Conservation (phyloP, 2,329 filamentous ascomycete genomes). For the Davidsoniella virescens region DNA sequence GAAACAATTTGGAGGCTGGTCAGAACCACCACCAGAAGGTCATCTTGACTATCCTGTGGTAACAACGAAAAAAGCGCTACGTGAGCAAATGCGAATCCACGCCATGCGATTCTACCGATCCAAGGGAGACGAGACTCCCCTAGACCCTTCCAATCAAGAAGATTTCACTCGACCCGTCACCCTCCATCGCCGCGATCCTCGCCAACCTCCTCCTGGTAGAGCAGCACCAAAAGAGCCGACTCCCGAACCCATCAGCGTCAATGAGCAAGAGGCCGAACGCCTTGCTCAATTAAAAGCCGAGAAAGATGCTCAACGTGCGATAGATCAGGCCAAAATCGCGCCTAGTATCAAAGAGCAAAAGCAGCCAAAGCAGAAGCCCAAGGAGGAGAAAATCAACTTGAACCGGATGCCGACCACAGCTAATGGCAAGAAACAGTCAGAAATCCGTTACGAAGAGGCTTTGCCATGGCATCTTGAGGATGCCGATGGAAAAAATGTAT, state of each 20-base stretch:
- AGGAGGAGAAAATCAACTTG: slow-evolving; percentile 74
- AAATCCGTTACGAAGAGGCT: slow-evolving; percentile 81
- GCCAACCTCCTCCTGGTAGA: slow-evolving; percentile 47
- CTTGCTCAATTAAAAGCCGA: slow-evolving; percentile 59
- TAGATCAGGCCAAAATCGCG: slow-evolving; percentile 84
- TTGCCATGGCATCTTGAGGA: slow-evolving; percentile 95
- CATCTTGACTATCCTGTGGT: slow-evolving; percentile 52
- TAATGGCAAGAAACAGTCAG: slow-evolving; percentile 58
- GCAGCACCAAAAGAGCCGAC: slow-evolving; percentile 38
- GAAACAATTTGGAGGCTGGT: slow-evolving; percentile 40
- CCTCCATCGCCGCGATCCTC: slow-evolving; percentile 75
- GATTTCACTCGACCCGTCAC: slow-evolving; percentile 81
- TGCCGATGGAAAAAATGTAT: slow-evolving; percentile 86
- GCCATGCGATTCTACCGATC: slow-evolving; percentile 61
- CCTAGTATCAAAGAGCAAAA: slow-evolving; percentile 52
- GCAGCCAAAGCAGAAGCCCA: slow-evolving; percentile 44
- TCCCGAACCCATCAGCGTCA: slow-evolving; percentile 26
- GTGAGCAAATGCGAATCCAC: slow-evolving; percentile 71
- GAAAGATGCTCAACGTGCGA: slow-evolving; percentile 68
- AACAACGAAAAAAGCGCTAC: slow-evolving; percentile 65
- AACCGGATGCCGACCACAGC: slow-evolving; percentile 65
- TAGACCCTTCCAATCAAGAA: slow-evolving; percentile 53
- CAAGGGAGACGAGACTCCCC: slow-evolving; percentile 29
- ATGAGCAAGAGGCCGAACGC: slow-evolving; percentile 44
- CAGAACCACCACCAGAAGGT: slow-evolving; percentile 30